Evolutionary conservation across 768 basidiomycete species (phyloP).

Genomic region (Hygrocybe coccinea): DNA sequence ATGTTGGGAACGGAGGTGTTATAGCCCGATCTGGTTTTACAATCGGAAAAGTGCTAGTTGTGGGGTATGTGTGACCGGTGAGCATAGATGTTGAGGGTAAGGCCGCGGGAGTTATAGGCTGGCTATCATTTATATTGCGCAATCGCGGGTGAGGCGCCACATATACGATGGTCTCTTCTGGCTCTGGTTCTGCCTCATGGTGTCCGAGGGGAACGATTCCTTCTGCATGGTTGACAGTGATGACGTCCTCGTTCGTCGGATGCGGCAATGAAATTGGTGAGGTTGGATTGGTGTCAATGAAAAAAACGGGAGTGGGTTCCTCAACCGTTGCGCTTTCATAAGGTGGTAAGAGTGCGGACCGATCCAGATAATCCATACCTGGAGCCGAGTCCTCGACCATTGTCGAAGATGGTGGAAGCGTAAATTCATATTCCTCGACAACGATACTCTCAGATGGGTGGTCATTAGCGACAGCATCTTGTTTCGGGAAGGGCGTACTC

Average conservation of each 20-base stretch:
- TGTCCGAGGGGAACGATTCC: slow-evolving; percentile 10
- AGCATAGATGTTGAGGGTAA: slow-evolving; percentile 6
- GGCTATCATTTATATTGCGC: slow-evolving; percentile 10
- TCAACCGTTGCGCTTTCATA: neutral
- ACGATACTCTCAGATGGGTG: neutral
- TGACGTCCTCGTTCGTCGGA: neutral
- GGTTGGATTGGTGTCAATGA: slow-evolving; percentile 10
- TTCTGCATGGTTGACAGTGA: slow-evolving; percentile 8
- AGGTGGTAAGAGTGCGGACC: neutral
- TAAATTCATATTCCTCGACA: no score
- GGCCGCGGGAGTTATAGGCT: slow-evolving; percentile 4
- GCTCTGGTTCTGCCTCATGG: slow-evolving; percentile 30
- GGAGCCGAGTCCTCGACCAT: neutral
- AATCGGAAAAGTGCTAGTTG: no score
- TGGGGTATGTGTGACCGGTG: slow-evolving; percentile 15
- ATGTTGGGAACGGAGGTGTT: neutral
- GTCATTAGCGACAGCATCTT: neutral
- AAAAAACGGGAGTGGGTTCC: slow-evolving; percentile 30
- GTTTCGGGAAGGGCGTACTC: neutral
- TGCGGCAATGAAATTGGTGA: no score
- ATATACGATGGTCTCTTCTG: slow-evolving; percentile 73
- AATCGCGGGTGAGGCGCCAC: slow-evolving; percentile 66
- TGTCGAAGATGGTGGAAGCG: no score
- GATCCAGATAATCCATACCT: neutral
- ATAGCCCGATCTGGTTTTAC: neutral